Base-by-base conservation (phyloP, 2,329 filamentous ascomycete genomes). In the Gaeumannomyces tritici region DNA sequence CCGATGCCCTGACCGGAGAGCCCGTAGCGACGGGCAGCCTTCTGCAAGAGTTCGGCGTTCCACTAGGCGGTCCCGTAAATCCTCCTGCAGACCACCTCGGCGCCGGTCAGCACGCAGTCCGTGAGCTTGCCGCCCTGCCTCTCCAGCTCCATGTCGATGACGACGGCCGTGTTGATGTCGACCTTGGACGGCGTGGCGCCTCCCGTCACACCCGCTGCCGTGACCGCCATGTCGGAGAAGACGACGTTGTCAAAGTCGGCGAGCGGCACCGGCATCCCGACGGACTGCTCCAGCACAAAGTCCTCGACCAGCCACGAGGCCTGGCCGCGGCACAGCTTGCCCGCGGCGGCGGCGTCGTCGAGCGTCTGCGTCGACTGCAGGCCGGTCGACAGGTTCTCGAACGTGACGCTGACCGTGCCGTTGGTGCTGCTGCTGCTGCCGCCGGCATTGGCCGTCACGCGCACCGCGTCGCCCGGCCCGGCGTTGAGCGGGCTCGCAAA, bases 251-350 rank as follows among this genome's bases (percentile, higher is more conserved):
- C 24, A 13, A 61, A 61, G 54, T 61, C 55, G 51, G 33, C 60
- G 21, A 61, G 54, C 28, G 60, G 51, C 31, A 61, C 29, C 13
- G 60, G 60, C 54, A 29, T 11, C 1, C 51, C 51, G 2, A 26
- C 4, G 18, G 42, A 51, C 51, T 56, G 31, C 51, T 56, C 60
- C 18, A 61, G 60, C 29, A 61, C 60, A 55, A 61, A 61, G 60
- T 61, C 60, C 42, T 61, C 42, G 24, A 61, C 26, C 29, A 57
- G 15, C 60, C 60, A 61, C 27, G 54, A 51, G 15, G 60, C 60
- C 60, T 61, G 54, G 60, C n/a, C n/a, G 60, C 54, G 51, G 60
- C 60, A 61, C 51, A 61, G 51, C 60, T 29, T 31, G 31, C 58
- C 58, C 11, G 21, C 28, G 21, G 54, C 29, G 7, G 21, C 24